Conservation (phyloP, 495 filamentous ascomycete genomes). For the Stereocaulon alpinum region DNA sequence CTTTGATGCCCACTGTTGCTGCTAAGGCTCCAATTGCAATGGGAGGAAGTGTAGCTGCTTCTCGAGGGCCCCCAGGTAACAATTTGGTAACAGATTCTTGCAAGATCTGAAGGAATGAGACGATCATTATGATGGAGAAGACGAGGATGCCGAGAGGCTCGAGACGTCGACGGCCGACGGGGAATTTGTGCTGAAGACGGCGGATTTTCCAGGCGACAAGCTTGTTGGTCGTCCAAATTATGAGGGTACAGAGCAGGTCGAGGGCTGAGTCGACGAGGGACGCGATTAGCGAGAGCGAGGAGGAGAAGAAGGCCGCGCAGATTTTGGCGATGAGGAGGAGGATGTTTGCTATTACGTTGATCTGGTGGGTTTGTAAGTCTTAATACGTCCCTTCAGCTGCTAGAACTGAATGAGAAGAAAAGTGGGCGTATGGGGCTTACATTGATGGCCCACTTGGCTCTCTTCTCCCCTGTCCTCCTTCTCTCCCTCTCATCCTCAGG, state of each 20-base stretch:
- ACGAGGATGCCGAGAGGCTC: conserved; percentile 68
- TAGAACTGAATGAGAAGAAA: background rate
- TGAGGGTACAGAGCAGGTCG: conserved; percentile 76
- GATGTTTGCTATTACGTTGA: conserved; percentile 75
- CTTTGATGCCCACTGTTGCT: conserved; percentile 70
- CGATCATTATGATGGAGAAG: conserved; percentile 77
- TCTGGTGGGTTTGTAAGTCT: conserved; percentile 35
- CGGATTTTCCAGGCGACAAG: conserved; percentile 60
- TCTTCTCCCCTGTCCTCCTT: conserved; percentile 27
- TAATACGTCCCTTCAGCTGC: background rate
- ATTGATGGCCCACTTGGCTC: conserved; percentile 44
- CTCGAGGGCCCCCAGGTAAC: conserved; percentile 46
- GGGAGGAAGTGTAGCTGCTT: conserved; percentile 13
- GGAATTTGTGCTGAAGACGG: conserved; percentile 54
- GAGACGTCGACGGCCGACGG: conserved; percentile 64
- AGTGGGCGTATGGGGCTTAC: conserved; percentile 10
- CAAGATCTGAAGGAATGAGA: conserved; percentile 74
- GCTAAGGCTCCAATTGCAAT: conserved; percentile 67
- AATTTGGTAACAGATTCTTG: conserved; percentile 60
- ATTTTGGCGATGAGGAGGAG: conserved; percentile 70
- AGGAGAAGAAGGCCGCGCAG: conserved; percentile 61
- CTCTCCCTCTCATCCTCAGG: conserved; percentile 39
- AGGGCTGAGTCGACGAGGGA: conserved; percentile 80
- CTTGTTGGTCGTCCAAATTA: conserved; percentile 70
- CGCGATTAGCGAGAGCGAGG: conserved; percentile 77